These are phyloP conservation scores for Chimonanthus salicifolius DNA, from an alignment of 164 flowering plant species.

Conservation along the genomic window DNA sequence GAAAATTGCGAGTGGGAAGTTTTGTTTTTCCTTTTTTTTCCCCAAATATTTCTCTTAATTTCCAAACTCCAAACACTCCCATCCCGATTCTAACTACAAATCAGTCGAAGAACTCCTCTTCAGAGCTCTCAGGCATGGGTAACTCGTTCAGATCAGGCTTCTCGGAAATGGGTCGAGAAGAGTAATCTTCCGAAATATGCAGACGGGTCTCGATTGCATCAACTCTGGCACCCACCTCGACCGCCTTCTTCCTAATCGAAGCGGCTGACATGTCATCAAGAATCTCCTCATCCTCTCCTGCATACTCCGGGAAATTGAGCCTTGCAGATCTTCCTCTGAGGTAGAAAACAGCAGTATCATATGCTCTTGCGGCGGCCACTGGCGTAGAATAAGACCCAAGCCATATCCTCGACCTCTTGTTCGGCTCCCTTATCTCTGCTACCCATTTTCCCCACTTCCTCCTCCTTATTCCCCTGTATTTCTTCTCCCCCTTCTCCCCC, in stretches of 20 bases:
- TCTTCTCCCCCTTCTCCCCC: conserved; percentile 31
- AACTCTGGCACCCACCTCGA: conserved; percentile 79
- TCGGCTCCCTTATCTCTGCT: conserved; percentile 84
- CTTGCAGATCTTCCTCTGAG: conserved; percentile 69
- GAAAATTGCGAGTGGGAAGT: too few species aligned
- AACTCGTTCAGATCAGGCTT: conserved; percentile 17
- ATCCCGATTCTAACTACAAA: too few species aligned
- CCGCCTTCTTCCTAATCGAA: conserved; percentile 64
- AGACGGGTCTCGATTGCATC: conserved; percentile 48
- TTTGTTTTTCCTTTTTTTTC: too few species aligned
- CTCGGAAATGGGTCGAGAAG: neutral
- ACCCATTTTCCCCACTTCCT: conserved; percentile 97
- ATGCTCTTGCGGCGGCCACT: conserved; percentile 76
- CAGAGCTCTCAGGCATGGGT: conserved; percentile 16
- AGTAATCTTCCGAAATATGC: conserved; percentile 1
- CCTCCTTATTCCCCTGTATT: conserved; percentile 82
- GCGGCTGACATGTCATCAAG: conserved; percentile 60
- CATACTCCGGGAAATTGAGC: conserved; percentile 69
- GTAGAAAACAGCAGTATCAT: conserved; percentile 73
- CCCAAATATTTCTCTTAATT: too few species aligned
- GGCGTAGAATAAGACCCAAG: conserved; percentile 82
- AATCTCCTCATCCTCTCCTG: conserved; percentile 24
- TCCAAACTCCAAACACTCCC: too few species aligned
- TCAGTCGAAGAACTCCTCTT: neutral
- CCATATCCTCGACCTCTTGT: conserved; percentile 83